Evolutionary conservation across 805 yeast genomes (phyloP).

Genomic region (Candida khao-thaluensis): DNA sequence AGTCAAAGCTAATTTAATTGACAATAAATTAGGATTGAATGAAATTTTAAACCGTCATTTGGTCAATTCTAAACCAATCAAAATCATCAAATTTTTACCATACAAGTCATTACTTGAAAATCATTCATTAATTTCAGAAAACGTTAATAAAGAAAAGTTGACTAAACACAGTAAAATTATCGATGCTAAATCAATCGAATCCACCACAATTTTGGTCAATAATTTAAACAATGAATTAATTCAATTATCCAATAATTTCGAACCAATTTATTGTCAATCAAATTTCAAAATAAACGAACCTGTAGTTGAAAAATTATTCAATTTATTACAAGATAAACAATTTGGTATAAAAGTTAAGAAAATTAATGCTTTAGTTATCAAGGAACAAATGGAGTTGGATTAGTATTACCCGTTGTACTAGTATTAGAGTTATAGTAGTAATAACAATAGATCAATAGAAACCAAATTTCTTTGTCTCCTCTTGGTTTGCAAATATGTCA

Average conservation of each 20-base stretch:
- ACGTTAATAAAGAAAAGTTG: conserved; percentile 63
- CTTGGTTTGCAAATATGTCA: neutral
- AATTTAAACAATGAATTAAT: conserved; percentile 54
- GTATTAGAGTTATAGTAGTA: too few relatives aligned
- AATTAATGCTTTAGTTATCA: conserved; percentile 40
- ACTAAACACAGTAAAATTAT: conserved; percentile 44
- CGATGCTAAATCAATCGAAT: conserved; percentile 73
- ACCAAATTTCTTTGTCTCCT: neutral
- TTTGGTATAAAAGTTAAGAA: conserved; percentile 68
- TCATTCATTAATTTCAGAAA: conserved; percentile 67
- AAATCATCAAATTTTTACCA: conserved; percentile 71
- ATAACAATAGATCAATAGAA: too few relatives aligned
- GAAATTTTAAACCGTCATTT: conserved; percentile 81
- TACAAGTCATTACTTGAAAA: conserved; percentile 64
- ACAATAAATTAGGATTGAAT: conserved; percentile 69
- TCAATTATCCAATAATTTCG: conserved; percentile 70
- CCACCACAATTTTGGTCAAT: conserved; percentile 60
- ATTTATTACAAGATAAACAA: conserved; percentile 62
- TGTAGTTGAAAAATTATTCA: conserved; percentile 37
- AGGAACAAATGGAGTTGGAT: conserved; percentile 15
- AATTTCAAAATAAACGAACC: conserved; percentile 54
- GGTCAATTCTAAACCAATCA: conserved; percentile 70
- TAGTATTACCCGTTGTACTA: too few relatives aligned
- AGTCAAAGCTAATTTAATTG: conserved; percentile 55
- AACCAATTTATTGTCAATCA: conserved; percentile 89